Evolutionary conservation across 345 rosid species (phyloP).

Genomic region (Linum lewisii): DNA sequence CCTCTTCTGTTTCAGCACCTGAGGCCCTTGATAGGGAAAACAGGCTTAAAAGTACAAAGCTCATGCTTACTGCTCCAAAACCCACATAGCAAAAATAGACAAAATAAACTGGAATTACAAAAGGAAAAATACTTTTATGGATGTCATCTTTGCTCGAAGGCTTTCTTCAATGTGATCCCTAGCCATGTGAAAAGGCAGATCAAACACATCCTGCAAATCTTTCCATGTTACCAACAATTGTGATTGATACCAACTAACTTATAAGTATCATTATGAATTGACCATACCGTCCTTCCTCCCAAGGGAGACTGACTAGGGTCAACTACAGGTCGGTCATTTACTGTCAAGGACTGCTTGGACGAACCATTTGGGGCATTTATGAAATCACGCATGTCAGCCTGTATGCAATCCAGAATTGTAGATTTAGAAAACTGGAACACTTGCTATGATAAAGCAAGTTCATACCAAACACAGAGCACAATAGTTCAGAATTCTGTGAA

Average conservation of each 20-base stretch:
- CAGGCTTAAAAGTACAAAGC: too few relatives aligned
- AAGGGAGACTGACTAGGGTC: slow-evolving; percentile 84
- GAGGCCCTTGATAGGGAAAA: too few relatives aligned
- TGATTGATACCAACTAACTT: background rate
- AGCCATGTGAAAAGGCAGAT: slow-evolving; percentile 87
- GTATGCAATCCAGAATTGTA: slow-evolving; percentile 8
- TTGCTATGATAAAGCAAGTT: too few relatives aligned
- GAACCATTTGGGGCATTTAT: slow-evolving; percentile 75
- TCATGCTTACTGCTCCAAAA: background rate
- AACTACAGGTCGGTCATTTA: slow-evolving; percentile 38
- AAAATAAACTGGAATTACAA: background rate
- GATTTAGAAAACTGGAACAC: background rate
- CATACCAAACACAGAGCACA: too few relatives aligned
- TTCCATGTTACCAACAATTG: background rate
- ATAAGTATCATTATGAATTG: background rate
- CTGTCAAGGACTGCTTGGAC: slow-evolving; percentile 62
- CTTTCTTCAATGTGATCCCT: slow-evolving; percentile 96
- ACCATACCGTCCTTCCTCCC: slow-evolving; percentile 86
- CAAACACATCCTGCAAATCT: slow-evolving; percentile 70
- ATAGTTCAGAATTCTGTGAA: background rate
- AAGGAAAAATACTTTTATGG: slow-evolving; percentile 56
- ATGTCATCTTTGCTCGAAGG: slow-evolving; percentile 82
- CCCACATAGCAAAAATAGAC: background rate
- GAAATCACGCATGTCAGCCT: slow-evolving; percentile 94
- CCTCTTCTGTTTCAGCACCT: too few relatives aligned